phyloP scores from a whole-genome alignment of 371 early-diverging fungal genomes.

The Coemansia sp. region DNA sequence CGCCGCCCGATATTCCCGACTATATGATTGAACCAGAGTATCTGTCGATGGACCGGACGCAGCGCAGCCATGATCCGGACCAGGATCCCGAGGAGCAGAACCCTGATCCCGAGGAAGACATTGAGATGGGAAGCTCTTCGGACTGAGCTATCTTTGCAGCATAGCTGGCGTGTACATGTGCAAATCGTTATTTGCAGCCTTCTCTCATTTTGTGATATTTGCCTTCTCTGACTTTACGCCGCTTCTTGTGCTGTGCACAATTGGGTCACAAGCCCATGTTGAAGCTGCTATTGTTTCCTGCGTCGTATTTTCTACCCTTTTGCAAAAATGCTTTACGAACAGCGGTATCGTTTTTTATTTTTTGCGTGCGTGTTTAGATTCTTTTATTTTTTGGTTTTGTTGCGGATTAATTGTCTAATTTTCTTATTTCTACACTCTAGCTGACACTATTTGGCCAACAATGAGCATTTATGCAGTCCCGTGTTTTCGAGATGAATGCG shows the following conservation, averaged over 20 bases:
- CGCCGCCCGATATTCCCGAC: slow-evolving; percentile 33
- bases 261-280: not conserved
- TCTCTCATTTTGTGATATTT: not conserved
- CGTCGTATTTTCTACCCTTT: not conserved
- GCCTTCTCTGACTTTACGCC: not conserved
- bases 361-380: not conserved
- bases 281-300: not conserved
- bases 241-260: not conserved
- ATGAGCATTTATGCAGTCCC: not conserved
- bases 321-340: not conserved
- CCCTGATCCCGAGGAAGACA: slow-evolving; percentile 36
- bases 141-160: slow-evolving; percentile 7
- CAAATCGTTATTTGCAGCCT: not conserved
- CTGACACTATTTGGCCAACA: not conserved
- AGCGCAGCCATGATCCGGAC: not conserved
- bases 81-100: slow-evolving; percentile 12
- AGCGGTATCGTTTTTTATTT: not conserved
- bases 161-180: slow-evolving; percentile 6
- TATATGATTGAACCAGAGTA: slow-evolving; percentile 35
- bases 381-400: not conserved
- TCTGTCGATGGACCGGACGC: slow-evolving; percentile 26
- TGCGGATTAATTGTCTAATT: not conserved
- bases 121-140: slow-evolving; percentile 37
- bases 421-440: not conserved
- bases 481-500: not conserved